Percentiles rank a stretch among this genome's conserved stretches.
phyloP scores from a whole-genome alignment of 176 grass and related monocot species.

The Secale cereale region DNA sequence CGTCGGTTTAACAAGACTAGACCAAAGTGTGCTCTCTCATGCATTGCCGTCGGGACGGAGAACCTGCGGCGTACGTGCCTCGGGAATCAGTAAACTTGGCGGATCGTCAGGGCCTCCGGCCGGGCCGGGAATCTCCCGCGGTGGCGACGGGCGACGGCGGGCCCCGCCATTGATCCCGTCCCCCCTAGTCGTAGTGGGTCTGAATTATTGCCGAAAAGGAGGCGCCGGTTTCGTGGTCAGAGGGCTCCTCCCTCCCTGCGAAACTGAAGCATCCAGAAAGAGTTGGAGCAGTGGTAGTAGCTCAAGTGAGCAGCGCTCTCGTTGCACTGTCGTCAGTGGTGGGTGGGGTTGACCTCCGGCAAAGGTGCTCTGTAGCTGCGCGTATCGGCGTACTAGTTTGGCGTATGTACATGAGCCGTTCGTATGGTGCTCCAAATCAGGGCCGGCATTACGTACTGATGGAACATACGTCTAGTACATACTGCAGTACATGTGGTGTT shows the following conservation, averaged over 20 bases:
- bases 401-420: too few relatives aligned
- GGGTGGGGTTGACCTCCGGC: not conserved
- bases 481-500: too few relatives aligned
- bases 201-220: slow-evolving; percentile 3
- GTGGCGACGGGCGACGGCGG: not conserved
- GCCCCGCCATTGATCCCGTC: not conserved
- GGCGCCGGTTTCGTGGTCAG: not conserved
- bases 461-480: too few relatives aligned
- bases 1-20: not conserved
- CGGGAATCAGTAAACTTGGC: not conserved
- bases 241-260: not conserved
- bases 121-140: not conserved
- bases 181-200: not conserved
- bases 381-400: too few relatives aligned
- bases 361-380: not conserved
- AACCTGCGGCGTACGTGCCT: not conserved
- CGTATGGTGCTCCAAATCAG: too few relatives aligned
- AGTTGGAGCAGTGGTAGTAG: not conserved
- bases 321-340: not conserved
- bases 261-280: not conserved
- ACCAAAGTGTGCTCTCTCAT: not conserved
- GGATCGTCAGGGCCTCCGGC: not conserved
- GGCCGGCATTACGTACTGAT: too few relatives aligned
- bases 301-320: not conserved
- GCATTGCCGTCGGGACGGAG: not conserved